Base-by-base conservation (phyloP, 2,329 filamentous ascomycete genomes). In the Tolypocladium tropicale region DNA sequence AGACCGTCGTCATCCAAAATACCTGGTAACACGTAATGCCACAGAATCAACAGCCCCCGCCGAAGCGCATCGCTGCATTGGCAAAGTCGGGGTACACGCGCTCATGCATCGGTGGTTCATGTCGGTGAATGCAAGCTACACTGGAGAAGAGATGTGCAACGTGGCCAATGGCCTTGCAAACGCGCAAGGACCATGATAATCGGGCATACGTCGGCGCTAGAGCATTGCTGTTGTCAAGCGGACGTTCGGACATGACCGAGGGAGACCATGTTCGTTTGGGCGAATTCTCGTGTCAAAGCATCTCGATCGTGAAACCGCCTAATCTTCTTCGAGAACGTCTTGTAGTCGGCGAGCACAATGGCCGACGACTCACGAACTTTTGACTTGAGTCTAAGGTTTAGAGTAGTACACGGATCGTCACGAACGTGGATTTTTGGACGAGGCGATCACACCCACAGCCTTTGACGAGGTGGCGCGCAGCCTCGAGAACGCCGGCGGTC, bases 111-210 rank as follows among this genome's bases (percentile, higher is more conserved):
- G 33, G 55, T 30, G 12, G 30, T 43, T 55, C 36, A 12, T 30
- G 49, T 54, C 41, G 50, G 53, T 55, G 55, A 48, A 43, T 55
- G 56, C 58, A n/a, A n/a, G n/a, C n/a, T n/a, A n/a, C n/a, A n/a
- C n/a, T n/a, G n/a, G n/a, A n/a, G n/a, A n/a, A n/a, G 55, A 37
- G 55, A 32, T 21, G 52, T 56, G 59, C 56, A 50, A 59, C 56
- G 59, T 58, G 59, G 56, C 28, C 50, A 10, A 33, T 50, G 41
- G 33, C 58, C 41, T 59, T 58, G 58, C 56, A 56, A 48, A 49
- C n/a, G 49, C 18, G 23, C 2, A 28, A 41, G 6, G 18, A 48
- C 54, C 28, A n/a, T 18, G 46, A 4, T 4, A 6, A 33, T 18
- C 10, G 28, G 46, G 28, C 25, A 50, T 50, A 28, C 46, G 46